Base-by-base conservation (phyloP, 176 grass and related monocot species). In the Oryza glumipatula region DNA sequence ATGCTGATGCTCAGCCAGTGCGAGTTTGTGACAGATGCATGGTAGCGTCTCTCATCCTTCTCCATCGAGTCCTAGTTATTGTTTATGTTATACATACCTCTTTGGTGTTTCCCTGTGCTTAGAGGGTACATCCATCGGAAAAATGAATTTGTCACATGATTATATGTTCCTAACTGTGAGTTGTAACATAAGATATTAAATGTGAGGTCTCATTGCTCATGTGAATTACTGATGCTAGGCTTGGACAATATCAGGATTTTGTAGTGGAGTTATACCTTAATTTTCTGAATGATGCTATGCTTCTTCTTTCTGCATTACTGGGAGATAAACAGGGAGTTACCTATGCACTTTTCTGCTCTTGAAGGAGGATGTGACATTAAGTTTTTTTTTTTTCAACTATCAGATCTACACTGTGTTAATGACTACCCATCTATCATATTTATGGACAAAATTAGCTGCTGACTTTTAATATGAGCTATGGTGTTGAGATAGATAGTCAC, bases 21-120 rank as follows among this genome's bases (percentile, higher is more conserved):
- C 89, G 96, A 81, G 96, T 99, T 80, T 99, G 96, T 49, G 96
- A 99, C 79, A 91, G 88, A 83, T 99, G 96, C 93, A 94, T 99
- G 96, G 96, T 99, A 94, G 14, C 30, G 7, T 58, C 19, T 82
- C 32, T 46, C 43, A 73, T 46, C 9, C 36, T 47, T 80, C 56
- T 83, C 35, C 64, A 5, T 73, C 22, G 22, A n/a, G 2, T 48
- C 23, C 0, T 35, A 69, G 33, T 38, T 81, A 38, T 56, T 54
- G 74, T 61, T 69, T 63, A 63, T 80, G 46, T 23, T 72, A 71
- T 67, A 13, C 64, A 80, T 4, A 32, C 0, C 44, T 26, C 32
- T 85, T 64, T 84, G 46, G 11, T 80, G 14, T 14, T 12, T 45
- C 19, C 19, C 65, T 67, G 0, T 75, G 21, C 39, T 85, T 89